These are phyloP conservation scores for Aureobasidium sp. DNA, from an alignment of 2,329 filamentous ascomycete species.

Conservation along the genomic window DNA sequence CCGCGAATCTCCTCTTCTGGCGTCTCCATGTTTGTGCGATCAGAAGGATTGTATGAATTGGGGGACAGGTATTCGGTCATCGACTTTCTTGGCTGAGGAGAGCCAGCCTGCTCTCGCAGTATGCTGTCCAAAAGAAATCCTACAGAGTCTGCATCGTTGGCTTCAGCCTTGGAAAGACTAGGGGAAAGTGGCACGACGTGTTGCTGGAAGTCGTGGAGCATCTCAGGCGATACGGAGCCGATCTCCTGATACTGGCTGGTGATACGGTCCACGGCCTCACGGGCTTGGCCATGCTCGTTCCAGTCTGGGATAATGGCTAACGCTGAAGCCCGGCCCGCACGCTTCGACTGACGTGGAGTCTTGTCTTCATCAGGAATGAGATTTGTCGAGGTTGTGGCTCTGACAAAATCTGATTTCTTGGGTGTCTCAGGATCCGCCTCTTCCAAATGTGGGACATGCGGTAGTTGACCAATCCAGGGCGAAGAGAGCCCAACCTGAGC, in stretches of 20 bases:
- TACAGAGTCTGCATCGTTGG: slow-evolving; percentile 27
- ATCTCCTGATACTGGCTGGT: slow-evolving; percentile 24
- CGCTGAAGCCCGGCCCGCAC: background rate
- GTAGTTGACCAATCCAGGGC: background rate
- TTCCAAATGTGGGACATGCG: slow-evolving; percentile 13
- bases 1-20: slow-evolving; percentile 3
- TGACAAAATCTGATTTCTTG: slow-evolving; percentile 14
- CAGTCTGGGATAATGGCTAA: slow-evolving; percentile 5
- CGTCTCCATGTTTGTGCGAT: slow-evolving; percentile 1
- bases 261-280: slow-evolving; percentile 11
- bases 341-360: slow-evolving; percentile 7
- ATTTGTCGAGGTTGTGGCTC: background rate
- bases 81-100: background rate
- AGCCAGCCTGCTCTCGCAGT: background rate
- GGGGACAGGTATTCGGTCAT: background rate
- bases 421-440: slow-evolving; percentile 20
- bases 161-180: slow-evolving; percentile 19
- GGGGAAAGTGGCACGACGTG: slow-evolving; percentile 25
- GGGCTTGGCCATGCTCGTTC: slow-evolving; percentile 6
- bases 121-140: slow-evolving; percentile 27
- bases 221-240: slow-evolving; percentile 23
- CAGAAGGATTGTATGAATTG: slow-evolving; percentile 1
- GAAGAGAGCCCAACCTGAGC: slow-evolving; percentile 3
- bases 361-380: slow-evolving; percentile 6
- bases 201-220: slow-evolving; percentile 25